A percentile compares a stretch with the other conserved stretches of the same genome.
phyloP scores from a whole-genome alignment of 2,329 filamentous ascomycete genomes.

The Colletotrichum godetiae region DNA sequence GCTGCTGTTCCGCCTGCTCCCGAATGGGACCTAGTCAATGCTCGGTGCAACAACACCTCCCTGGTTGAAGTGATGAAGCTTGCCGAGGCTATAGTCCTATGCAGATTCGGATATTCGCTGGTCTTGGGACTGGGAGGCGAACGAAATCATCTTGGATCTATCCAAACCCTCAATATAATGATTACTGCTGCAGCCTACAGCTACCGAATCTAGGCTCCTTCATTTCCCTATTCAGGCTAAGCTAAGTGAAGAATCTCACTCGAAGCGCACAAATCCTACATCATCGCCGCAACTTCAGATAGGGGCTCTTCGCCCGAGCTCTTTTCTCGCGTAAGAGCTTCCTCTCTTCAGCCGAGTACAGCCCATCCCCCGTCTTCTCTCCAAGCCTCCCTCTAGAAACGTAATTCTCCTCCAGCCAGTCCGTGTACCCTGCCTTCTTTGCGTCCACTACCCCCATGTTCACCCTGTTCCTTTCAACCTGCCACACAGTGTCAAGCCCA shows the following conservation, averaged over 20 bases:
- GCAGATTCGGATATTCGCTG: too few species aligned
- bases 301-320: constrained; percentile 1
- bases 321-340: constrained; percentile 38
- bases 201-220: too few species aligned
- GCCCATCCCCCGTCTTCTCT: constrained; percentile 43
- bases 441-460: constrained; percentile 32
- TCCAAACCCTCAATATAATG: too few species aligned
- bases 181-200: too few species aligned
- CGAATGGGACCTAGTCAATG: too few species aligned
- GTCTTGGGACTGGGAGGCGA: too few species aligned
- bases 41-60: background rate
- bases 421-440: constrained; percentile 22
- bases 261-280: too few species aligned
- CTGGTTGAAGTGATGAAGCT: background rate
- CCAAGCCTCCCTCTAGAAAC: constrained; percentile 42
- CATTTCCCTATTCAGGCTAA: too few species aligned
- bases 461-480: constrained; percentile 41
- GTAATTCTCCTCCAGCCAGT: constrained; percentile 43
- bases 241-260: too few species aligned
- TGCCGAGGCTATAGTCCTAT: background rate
- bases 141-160: too few species aligned
- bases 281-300: constrained; percentile 1
- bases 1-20: too few species aligned
- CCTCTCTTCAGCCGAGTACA: constrained; percentile 41
- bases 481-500: constrained; percentile 45